A percentile compares a stretch with the other conserved stretches of the same genome.
Evolutionary conservation across 2,329 filamentous ascomycete genomes (phyloP).

Genomic region (Fusarium chuoi): DNA sequence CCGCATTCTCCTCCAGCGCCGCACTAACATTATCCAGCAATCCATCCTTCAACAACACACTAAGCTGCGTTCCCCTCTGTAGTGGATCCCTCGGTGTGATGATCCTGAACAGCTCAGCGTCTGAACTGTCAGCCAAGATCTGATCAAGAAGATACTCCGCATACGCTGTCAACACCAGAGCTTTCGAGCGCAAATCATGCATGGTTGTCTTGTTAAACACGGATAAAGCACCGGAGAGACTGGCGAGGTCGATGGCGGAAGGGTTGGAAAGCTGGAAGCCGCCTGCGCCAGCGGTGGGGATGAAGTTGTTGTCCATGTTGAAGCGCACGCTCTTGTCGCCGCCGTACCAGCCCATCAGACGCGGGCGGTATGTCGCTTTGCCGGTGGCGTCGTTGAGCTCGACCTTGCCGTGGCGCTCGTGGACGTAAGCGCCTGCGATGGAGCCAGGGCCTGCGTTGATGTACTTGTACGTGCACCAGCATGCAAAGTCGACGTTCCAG

Average conservation of each 20-base stretch:
- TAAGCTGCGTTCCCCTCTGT: constrained; percentile 82
- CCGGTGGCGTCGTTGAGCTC: constrained; percentile 51
- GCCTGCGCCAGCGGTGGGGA: constrained; percentile 79
- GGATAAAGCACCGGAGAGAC: constrained; percentile 77
- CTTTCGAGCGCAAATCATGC: constrained; percentile 74
- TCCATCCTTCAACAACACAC: constrained; percentile 73
- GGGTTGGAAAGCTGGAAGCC: constrained; percentile 89
- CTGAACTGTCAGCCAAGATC: constrained; percentile 50
- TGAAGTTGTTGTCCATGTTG: constrained; percentile 83
- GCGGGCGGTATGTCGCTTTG: constrained; percentile 63
- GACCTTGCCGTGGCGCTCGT: constrained; percentile 75
- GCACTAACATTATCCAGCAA: constrained; percentile 75
- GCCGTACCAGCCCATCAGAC: constrained; percentile 89
- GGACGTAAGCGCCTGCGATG: constrained; percentile 84
- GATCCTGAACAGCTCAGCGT: constrained; percentile 61
- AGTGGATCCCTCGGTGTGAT: constrained; percentile 76
- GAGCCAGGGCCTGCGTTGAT: constrained; percentile 86
- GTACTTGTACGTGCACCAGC: constrained; percentile 96
- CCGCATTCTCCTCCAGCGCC: constrained; percentile 72
- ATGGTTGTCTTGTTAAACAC: constrained; percentile 80
- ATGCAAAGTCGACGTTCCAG: constrained; percentile 92
- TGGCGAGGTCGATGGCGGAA: constrained; percentile 80
- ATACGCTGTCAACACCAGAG: constrained; percentile 78
- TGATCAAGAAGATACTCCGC: constrained; percentile 73
- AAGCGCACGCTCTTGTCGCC: constrained; percentile 81